A percentile compares a stretch with the other conserved stretches of the same genome.
These are phyloP conservation scores for Calocybe gangraenosa DNA, from an alignment of 768 basidiomycete species.

Conservation along the genomic window DNA sequence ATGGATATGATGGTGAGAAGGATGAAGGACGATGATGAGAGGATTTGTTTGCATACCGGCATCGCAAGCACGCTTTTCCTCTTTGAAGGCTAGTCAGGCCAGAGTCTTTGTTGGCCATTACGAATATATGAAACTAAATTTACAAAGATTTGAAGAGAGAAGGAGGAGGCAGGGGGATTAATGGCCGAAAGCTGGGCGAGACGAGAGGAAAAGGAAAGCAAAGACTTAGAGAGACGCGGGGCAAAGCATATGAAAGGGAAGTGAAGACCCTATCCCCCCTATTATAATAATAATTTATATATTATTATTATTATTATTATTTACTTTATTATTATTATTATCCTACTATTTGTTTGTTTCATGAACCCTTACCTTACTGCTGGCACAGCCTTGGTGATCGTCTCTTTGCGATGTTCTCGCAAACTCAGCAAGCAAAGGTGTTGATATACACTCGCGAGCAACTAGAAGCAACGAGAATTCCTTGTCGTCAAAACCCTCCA, in stretches of 20 bases:
- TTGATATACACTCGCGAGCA: too few species aligned
- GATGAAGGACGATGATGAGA: neutral
- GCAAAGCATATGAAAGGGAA: conserved; percentile 21
- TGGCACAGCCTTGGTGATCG: neutral
- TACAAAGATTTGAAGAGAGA: conserved; percentile 20
- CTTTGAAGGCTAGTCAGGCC: conserved; percentile 50
- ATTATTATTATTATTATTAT: too few species aligned
- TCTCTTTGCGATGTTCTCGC: neutral
- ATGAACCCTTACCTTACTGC: neutral
- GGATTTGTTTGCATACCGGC: conserved; percentile 43
- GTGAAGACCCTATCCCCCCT: conserved; percentile 17
- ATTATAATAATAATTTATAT: too few species aligned
- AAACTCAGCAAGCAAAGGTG: too few species aligned
- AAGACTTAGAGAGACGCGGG: conserved; percentile 20
- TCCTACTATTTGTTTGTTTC: neutral
- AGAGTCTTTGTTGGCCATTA: conserved; percentile 50
- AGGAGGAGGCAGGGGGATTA: conserved; percentile 22
- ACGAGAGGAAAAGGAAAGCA: conserved; percentile 15
- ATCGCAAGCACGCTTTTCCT: conserved; percentile 69
- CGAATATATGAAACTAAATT: conserved; percentile 30
- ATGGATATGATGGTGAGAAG: conserved; percentile 1
- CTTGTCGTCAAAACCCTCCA: neutral
- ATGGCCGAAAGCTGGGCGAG: conserved; percentile 24
- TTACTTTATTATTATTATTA: conserved; percentile 1
- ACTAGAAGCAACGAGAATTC: too few species aligned